Percentiles rank a stretch among this genome's conserved stretches.
Conservation (phyloP, 805 yeast species). For the Cyberlindnera lachancei region DNA sequence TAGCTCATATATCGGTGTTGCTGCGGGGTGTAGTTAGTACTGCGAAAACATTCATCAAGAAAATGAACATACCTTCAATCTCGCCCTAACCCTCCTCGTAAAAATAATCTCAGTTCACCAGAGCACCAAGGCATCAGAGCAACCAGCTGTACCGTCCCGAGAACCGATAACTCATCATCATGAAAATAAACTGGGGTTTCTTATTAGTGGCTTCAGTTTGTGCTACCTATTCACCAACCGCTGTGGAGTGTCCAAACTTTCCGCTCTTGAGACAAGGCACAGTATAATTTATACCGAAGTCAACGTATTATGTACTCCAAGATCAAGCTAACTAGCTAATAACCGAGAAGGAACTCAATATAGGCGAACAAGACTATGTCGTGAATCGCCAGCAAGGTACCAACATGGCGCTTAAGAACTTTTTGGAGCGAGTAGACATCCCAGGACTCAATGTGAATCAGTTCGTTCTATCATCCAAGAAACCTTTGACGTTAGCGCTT, state of each 20-base stretch:
- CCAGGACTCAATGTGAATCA: conserved; percentile 26
- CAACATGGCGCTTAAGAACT: conserved; percentile 22
- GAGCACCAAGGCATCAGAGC: too few species aligned
- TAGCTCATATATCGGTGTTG: too few species aligned
- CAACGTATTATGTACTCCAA: not conserved
- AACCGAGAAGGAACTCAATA: conserved; percentile 4
- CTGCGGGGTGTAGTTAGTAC: too few species aligned
- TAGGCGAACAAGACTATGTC: conserved; percentile 22
- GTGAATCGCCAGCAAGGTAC: conserved; percentile 25
- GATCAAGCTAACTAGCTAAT: not conserved
- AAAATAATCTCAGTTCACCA: too few species aligned
- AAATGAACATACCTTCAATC: too few species aligned
- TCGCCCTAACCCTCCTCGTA: too few species aligned
- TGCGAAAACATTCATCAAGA: too few species aligned
- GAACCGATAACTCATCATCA: too few species aligned
- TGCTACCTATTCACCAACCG: conserved; percentile 18
- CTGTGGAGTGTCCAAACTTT: conserved; percentile 23
- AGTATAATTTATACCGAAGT: conserved; percentile 6
- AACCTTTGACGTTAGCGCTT: conserved; percentile 40
- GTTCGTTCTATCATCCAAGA: conserved; percentile 16
- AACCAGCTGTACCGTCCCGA: too few species aligned
- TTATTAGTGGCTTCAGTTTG: too few species aligned
- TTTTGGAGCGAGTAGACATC: conserved; percentile 25
- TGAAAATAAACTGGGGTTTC: too few species aligned
- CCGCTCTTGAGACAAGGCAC: conserved; percentile 12